Evolutionary conservation across 805 yeast species (phyloP).

Genomic region (Clavispora fructus): DNA sequence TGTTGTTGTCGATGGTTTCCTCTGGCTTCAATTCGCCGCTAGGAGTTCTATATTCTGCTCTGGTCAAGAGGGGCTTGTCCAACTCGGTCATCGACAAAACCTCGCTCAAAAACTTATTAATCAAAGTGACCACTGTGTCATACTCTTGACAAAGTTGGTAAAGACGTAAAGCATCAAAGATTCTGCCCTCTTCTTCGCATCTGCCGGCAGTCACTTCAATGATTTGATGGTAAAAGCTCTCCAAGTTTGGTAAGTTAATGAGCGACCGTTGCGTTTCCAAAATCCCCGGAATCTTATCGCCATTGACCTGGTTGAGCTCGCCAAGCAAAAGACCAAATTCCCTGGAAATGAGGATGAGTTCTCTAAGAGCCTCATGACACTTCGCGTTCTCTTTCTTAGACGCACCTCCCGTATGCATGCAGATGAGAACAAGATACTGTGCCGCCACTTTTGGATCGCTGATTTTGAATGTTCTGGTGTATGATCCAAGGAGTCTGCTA

Average conservation of each 20-base stretch:
- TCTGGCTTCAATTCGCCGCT: conserved; percentile 25
- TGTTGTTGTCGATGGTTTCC: conserved; percentile 43
- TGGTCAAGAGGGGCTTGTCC: conserved; percentile 47
- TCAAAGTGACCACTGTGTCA: conserved; percentile 68
- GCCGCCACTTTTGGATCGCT: conserved; percentile 88
- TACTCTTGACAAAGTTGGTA: conserved; percentile 88
- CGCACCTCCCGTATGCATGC: conserved; percentile 39
- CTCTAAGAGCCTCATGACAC: conserved; percentile 76
- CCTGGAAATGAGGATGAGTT: conserved; percentile 78
- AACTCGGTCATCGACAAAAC: conserved; percentile 65
- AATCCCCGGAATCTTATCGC: conserved; percentile 74
- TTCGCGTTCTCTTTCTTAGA: conserved; percentile 44
- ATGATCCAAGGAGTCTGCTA: conserved; percentile 68
- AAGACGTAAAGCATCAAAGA: conserved; percentile 75
- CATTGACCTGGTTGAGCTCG: conserved; percentile 64
- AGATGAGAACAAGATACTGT: conserved; percentile 76
- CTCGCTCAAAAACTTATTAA: conserved; percentile 76
- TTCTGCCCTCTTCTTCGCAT: conserved; percentile 89
- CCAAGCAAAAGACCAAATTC: conserved; percentile 81
- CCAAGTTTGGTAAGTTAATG: conserved; percentile 52
- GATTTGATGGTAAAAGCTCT: conserved; percentile 60
- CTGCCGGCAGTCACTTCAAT: conserved; percentile 79
- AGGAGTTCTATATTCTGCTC: conserved; percentile 33
- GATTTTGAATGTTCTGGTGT: conserved; percentile 75
- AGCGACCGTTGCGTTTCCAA: conserved; percentile 72